Evolutionary conservation across 1,284 basidiomycete species (phyloP).

Genomic region (Athelia psychrophila): DNA sequence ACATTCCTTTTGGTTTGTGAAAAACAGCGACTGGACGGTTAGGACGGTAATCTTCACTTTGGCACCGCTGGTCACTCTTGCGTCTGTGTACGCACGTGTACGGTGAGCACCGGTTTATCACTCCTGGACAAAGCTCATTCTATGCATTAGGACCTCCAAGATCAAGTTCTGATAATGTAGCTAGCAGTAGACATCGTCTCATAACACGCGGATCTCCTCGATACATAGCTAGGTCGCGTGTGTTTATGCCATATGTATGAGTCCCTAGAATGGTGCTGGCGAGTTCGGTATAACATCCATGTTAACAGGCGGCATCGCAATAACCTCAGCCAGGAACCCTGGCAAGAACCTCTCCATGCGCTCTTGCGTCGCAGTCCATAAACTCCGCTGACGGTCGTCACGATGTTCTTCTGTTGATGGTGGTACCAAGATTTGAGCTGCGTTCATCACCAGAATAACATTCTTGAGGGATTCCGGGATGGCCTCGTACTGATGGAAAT

Average conservation of each 20-base stretch:
- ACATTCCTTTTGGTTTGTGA: slow-evolving; percentile 54
- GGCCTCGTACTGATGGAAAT: slow-evolving; percentile 76
- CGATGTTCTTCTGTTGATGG: slow-evolving; percentile 49
- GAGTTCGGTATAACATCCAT: no score
- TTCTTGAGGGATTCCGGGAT: slow-evolving; percentile 97
- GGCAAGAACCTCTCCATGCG: slow-evolving; percentile 88
- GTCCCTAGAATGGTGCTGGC: no score
- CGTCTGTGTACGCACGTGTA: slow-evolving; percentile 38
- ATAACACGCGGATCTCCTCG: no score
- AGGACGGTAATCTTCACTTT: slow-evolving; percentile 52
- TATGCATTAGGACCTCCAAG: neutral
- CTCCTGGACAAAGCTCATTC: neutral
- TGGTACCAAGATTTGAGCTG: slow-evolving; percentile 78
- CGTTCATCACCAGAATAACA: slow-evolving; percentile 94
- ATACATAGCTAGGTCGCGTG: no score
- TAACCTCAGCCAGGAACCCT: slow-evolving; percentile 77
- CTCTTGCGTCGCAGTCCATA: slow-evolving; percentile 85
- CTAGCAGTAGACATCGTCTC: no score
- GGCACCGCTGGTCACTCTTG: slow-evolving; percentile 43
- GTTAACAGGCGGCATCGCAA: slow-evolving; percentile 38
- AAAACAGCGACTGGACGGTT: slow-evolving; percentile 34
- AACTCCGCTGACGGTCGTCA: slow-evolving; percentile 64
- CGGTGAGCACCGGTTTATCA: slow-evolving; percentile 34
- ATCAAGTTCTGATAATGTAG: neutral
- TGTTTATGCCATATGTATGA: no score